A percentile compares a stretch with the other conserved stretches of the same genome.
Conservation (phyloP, 2,329 filamentous ascomycete genomes). For the Sordariomycetes sp. region DNA sequence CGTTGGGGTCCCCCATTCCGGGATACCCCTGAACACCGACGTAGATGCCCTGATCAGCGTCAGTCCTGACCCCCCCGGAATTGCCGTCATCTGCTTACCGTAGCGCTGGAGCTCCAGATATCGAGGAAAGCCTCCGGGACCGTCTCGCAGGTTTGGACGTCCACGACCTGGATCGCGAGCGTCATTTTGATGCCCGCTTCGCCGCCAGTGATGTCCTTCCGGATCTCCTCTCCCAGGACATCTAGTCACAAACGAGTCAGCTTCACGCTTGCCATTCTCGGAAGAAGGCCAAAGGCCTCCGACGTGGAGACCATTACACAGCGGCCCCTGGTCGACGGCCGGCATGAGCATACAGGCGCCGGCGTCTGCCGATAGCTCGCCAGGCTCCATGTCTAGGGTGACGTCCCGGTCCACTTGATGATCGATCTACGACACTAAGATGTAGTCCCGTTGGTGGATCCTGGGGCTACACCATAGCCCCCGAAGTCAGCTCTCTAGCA, state of each 20-base stretch:
- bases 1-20: constrained; percentile 27
- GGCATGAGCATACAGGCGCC: constrained; percentile 32
- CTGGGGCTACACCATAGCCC: background rate
- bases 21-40: constrained; percentile 16
- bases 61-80: background rate
- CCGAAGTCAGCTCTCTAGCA: background rate
- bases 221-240: constrained; percentile 9
- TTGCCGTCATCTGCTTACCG: constrained; percentile 12
- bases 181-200: constrained; percentile 28
- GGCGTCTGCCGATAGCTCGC: constrained; percentile 22
- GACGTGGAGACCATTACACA: constrained; percentile 14
- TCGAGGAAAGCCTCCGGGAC: constrained; percentile 8
- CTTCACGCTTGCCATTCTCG: background rate
- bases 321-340: constrained; percentile 36
- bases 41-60: constrained; percentile 15
- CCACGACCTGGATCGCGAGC: constrained; percentile 19
- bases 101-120: constrained; percentile 19
- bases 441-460: constrained; percentile 3
- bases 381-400: constrained; percentile 14
- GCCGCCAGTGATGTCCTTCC: constrained; percentile 13
- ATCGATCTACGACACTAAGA: constrained; percentile 10
- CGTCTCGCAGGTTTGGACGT: constrained; percentile 8
- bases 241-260: constrained; percentile 1
- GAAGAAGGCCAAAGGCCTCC: too few relatives aligned
- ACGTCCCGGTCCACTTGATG: constrained; percentile 23